These are phyloP conservation scores for Penicillium pulvis DNA, from an alignment of 495 filamentous ascomycete species.

Conservation along the genomic window DNA sequence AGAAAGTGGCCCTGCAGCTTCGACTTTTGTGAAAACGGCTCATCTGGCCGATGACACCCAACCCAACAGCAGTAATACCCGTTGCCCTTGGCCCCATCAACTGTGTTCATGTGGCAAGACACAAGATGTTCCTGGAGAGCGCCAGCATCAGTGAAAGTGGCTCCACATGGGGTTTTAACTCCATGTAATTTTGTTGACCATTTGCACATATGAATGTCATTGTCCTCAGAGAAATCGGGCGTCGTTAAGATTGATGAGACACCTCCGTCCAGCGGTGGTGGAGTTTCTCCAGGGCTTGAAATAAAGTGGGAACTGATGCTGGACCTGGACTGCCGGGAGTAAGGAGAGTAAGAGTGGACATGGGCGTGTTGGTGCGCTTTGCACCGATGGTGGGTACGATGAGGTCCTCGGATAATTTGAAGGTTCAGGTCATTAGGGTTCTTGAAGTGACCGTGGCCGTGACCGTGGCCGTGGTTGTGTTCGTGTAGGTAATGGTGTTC, in stretches of 20 bases:
- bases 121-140: slow-evolving; percentile 49
- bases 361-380: slow-evolving; percentile 39
- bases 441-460: slow-evolving; percentile 28
- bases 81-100: slow-evolving; percentile 46
- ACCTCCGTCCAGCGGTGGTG: slow-evolving; percentile 46
- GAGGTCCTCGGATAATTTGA: slow-evolving; percentile 31
- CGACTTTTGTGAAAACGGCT: slow-evolving; percentile 53
- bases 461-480: slow-evolving; percentile 5
- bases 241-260: slow-evolving; percentile 44
- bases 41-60: slow-evolving; percentile 47
- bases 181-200: slow-evolving; percentile 38
- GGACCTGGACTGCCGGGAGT: slow-evolving; percentile 45
- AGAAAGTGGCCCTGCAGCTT: slow-evolving; percentile 53
- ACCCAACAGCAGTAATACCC: slow-evolving; percentile 55
- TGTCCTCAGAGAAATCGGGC: slow-evolving; percentile 41
- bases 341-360: slow-evolving; percentile 42
- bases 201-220: slow-evolving; percentile 39
- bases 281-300: slow-evolving; percentile 44
- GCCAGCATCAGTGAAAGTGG: slow-evolving; percentile 37
- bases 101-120: slow-evolving; percentile 40
- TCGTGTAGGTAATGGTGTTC: slow-evolving; percentile 28
- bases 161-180: slow-evolving; percentile 36
- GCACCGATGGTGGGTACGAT: slow-evolving; percentile 43
- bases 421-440: slow-evolving; percentile 31
- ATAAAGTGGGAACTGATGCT: slow-evolving; percentile 46